A percentile compares a stretch with the other conserved stretches of the same genome.
phyloP scores from a whole-genome alignment of 176 grass and related monocot genomes.

The Hyparrhenia diplandra region DNA sequence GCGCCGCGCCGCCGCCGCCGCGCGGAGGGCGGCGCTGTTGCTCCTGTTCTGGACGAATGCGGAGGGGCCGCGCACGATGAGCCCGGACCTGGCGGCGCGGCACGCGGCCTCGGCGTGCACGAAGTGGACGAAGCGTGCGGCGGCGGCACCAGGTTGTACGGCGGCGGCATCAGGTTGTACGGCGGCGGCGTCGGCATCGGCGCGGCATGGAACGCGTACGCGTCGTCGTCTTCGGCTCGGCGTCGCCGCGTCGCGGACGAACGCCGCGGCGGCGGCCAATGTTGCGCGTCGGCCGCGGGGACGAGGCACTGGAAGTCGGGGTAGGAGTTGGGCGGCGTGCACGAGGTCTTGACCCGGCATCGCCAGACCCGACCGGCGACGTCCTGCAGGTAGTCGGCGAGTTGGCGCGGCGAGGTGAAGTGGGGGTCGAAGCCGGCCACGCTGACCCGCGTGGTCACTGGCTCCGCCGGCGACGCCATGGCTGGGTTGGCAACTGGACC shows the following conservation, averaged over 20 bases:
- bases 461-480: neutral
- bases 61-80: slow-evolving; percentile 14
- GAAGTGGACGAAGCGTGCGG: slow-evolving; percentile 94
- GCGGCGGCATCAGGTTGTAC: too few species aligned
- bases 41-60: neutral
- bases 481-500: too few species aligned
- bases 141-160: neutral
- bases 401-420: slow-evolving; percentile 31
- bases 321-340: slow-evolving; percentile 51
- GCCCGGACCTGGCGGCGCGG: slow-evolving; percentile 44
- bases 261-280: neutral
- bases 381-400: slow-evolving; percentile 50
- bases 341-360: slow-evolving; percentile 76
- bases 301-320: slow-evolving; percentile 37
- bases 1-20: slow-evolving; percentile 23
- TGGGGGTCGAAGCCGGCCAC: slow-evolving; percentile 47
- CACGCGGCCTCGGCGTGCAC: slow-evolving; percentile 43
- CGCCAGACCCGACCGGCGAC: slow-evolving; percentile 73
- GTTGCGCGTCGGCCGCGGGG: neutral
- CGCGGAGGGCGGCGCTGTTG: slow-evolving; percentile 7
- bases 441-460: slow-evolving; percentile 38
- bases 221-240: neutral
- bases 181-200: neutral
- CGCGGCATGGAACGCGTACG: neutral
- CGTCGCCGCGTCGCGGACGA: neutral